Conservation (phyloP, 225 moss, liverwort and hornwort species). For the Neckera pumila region DNA sequence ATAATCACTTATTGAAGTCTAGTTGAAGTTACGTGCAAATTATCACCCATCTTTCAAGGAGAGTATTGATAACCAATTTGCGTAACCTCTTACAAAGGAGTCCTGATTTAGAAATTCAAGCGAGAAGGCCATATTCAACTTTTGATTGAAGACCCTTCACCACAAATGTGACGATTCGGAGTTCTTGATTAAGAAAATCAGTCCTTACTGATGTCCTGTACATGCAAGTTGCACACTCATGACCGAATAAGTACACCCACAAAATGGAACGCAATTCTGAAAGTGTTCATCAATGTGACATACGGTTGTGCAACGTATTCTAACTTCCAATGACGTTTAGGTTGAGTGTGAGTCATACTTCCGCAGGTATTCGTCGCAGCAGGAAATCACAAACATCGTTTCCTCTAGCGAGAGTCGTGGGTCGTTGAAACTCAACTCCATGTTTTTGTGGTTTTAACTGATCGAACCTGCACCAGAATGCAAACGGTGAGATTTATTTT, state of each 20-base stretch:
- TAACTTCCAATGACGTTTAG: neutral
- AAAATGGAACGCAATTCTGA: neutral
- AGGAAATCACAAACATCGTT: slow-evolving; percentile 46
- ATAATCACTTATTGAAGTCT: neutral
- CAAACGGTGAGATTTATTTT: neutral
- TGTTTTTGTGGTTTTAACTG: slow-evolving; percentile 55
- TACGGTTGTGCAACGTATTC: neutral
- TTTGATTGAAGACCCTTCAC: neutral
- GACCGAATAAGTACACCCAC: neutral
- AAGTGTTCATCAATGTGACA: neutral
- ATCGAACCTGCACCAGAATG: slow-evolving; percentile 41
- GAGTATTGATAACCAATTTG: too few relatives aligned
- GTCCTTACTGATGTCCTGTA: neutral
- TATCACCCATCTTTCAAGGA: neutral
- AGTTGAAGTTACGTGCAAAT: neutral
- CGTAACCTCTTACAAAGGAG: too few relatives aligned
- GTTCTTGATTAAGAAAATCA: neutral
- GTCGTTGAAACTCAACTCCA: slow-evolving; percentile 49
- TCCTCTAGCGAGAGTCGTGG: slow-evolving; percentile 57
- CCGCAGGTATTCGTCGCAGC: slow-evolving; percentile 1
- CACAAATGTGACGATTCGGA: neutral
- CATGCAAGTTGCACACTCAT: neutral
- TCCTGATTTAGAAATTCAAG: neutral
- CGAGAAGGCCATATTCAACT: neutral
- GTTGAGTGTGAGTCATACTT: neutral